Percentiles rank a stretch among this genome's conserved stretches.
Conservation (phyloP, 768 basidiomycete genomes). For the Calocera cornea region DNA sequence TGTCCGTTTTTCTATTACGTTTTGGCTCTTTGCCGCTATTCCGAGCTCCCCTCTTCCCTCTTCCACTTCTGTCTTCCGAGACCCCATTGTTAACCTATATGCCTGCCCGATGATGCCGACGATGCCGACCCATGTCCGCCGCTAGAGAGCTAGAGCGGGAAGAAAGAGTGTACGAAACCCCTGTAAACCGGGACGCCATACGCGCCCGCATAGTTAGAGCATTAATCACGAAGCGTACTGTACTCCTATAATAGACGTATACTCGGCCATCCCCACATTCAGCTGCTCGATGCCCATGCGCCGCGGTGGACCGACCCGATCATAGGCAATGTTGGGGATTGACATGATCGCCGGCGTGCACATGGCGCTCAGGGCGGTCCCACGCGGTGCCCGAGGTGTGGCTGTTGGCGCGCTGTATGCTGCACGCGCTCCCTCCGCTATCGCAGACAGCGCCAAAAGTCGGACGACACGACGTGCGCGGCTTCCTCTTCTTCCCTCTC, state of each 20-base stretch:
- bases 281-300: neutral
- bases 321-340: neutral
- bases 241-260: neutral
- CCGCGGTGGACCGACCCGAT: neutral
- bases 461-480: neutral
- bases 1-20: neutral
- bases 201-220: neutral
- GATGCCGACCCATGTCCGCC: neutral
- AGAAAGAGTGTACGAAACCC: neutral
- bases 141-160: neutral
- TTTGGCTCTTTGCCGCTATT: neutral
- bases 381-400: neutral
- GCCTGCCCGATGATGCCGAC: neutral
- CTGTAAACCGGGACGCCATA: no score
- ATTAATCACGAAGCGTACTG: neutral
- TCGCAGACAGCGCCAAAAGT: neutral
- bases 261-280: no score
- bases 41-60: neutral
- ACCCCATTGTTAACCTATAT: neutral
- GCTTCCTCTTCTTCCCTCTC: neutral
- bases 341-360: neutral
- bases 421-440: neutral
- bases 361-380: neutral
- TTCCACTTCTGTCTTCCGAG: no score
- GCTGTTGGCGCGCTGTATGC: no score